Base-by-base conservation (phyloP, 345 rosid species). In the Lepidium didymum region DNA sequence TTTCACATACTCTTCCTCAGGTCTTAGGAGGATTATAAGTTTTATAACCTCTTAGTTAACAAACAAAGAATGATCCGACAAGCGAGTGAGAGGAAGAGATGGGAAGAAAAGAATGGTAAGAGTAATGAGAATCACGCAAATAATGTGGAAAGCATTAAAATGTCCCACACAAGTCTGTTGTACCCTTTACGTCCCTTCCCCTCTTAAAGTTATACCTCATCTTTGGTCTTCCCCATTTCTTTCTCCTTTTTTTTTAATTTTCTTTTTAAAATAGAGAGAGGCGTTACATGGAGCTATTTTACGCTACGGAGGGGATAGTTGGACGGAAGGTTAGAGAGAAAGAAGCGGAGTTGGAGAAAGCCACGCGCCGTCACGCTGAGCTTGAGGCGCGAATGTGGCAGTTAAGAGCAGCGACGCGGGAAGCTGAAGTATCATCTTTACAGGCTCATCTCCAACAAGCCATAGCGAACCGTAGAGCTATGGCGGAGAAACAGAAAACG, bases 371-470 rank as follows among this genome's bases (percentile, higher is more conserved):
- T 23, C 82, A 87, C 67, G 82, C 82, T 2, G 94, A 90, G 81
- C 49, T 90, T 49, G 87, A 86, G 52, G 85, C 88, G 10, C 92
- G 85, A 72, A 83, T 75, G 11, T 90, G 97, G 97, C 90, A 87
- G 68, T 90, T 89, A 5, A 83, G 80, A 79, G 95, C 90, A n/a
- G 51, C 84, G 63, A 85, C 87, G 12, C 84, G 80, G 67, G 95
- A 87, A 77, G 84, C 85, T 0, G 71, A 85, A 8, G 90, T 85
- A n/a, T 88, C 89, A 0, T 70, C 87, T 7, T 59, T 90, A 40
- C 88, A 90, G 69, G 86, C 82, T 34, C 95, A 86, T 61, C 80
- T 90, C 41, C 95, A 87, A 59, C 87, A 85, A 72, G 91, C 85
- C 8, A 75, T 81, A 23, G 6, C 47, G 5, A 35, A 75, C 74